phyloP scores from a whole-genome alignment of 371 early-diverging fungal genomes.

The Syncephalastrum contaminatum region DNA sequence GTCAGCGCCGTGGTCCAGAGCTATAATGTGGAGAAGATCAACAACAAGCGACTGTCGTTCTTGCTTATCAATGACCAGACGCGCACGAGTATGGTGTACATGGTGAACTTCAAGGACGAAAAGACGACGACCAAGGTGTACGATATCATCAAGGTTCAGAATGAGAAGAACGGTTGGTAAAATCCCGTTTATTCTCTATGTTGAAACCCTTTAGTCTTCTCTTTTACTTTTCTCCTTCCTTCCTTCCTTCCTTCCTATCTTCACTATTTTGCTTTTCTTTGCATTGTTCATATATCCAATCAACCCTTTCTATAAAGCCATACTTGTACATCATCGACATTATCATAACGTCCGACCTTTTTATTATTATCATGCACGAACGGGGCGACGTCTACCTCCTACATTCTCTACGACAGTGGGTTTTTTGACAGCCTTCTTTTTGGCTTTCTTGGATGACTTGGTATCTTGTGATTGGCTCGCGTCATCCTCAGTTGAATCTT shows the following conservation, averaged over 20 bases:
- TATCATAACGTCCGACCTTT: too few relatives aligned
- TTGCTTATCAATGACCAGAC: conserved; percentile 28
- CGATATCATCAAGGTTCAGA: conserved; percentile 38
- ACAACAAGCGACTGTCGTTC: conserved; percentile 36
- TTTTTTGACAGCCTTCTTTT: not conserved
- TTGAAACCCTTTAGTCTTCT: not conserved
- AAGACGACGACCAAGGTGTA: conserved; percentile 35
- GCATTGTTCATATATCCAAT: not conserved
- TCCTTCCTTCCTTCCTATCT: not conserved
- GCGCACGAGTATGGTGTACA: conserved; percentile 41
- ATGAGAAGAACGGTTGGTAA: conserved; percentile 41
- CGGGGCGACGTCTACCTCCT: conserved; percentile 2
- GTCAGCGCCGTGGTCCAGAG: conserved; percentile 41
- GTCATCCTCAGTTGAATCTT: conserved; percentile 15
- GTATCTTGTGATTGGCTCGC: conserved; percentile 4
- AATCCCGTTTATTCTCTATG: not conserved
- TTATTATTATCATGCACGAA: not conserved
- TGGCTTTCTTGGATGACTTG: conserved; percentile 1
- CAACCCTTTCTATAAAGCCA: conserved; percentile 1
- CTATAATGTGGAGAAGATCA: conserved; percentile 39
- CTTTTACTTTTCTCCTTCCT: not conserved
- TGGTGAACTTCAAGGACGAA: conserved; percentile 48
- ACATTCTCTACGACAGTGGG: too few relatives aligned
- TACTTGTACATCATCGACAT: not conserved
- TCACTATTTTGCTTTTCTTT: not conserved